Conservation (phyloP, 208 protist genomes). For the Trypanosoma theileri region DNA sequence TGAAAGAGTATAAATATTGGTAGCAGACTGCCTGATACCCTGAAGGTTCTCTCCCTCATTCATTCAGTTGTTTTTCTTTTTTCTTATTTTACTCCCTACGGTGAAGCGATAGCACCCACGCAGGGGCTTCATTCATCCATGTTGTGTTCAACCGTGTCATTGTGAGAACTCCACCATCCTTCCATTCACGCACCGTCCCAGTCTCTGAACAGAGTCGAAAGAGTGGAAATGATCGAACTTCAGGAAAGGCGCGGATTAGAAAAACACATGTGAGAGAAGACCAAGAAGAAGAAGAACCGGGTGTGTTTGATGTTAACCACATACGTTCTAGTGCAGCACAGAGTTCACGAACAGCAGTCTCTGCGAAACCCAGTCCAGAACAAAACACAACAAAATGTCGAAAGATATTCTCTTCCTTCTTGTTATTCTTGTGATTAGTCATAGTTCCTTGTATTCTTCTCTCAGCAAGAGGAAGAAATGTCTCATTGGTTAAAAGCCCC, state of each 20-base stretch:
- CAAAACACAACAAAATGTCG: constrained; percentile 46
- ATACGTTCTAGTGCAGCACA: constrained; percentile 53
- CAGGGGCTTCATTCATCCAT: constrained; percentile 70
- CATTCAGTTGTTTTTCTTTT: constrained; percentile 11
- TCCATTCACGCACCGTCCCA: background rate
- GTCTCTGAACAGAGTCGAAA: constrained; percentile 44
- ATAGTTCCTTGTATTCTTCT: constrained; percentile 20
- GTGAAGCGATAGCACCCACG: constrained; percentile 57
- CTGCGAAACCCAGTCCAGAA: constrained; percentile 58
- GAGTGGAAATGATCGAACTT: constrained; percentile 44
- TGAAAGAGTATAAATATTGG: no score
- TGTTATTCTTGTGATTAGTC: constrained; percentile 9
- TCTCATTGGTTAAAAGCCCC: constrained; percentile 55
- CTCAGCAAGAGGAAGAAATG: constrained; percentile 36
- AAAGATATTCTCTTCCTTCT: background rate
- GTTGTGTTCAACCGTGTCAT: constrained; percentile 48
- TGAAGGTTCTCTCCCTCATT: background rate
- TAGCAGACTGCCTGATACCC: no score
- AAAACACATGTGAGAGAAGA: constrained; percentile 55
- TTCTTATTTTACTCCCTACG: background rate
- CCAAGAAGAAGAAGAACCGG: constrained; percentile 24
- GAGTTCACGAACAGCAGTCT: constrained; percentile 42
- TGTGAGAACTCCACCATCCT: background rate
- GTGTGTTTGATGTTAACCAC: constrained; percentile 7
- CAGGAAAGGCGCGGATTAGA: constrained; percentile 38